A percentile compares a stretch with the other conserved stretches of the same genome.
Evolutionary conservation across 306 rosid genomes (phyloP).

Genomic region (Cicer yamashitae): DNA sequence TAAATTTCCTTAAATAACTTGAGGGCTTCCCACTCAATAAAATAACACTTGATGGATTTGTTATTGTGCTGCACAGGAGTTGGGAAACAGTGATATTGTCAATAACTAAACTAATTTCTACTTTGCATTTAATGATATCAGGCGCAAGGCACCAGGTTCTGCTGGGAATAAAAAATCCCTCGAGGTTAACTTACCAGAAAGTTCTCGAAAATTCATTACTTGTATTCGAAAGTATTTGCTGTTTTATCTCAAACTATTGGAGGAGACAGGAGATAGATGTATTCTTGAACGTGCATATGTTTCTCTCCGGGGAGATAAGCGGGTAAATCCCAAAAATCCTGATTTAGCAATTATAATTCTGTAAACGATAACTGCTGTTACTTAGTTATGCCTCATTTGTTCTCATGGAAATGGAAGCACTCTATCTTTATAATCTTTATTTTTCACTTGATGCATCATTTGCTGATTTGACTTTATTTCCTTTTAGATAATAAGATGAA

Average conservation of each 20-base stretch:
- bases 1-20: constrained; percentile 26
- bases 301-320: constrained; percentile 88
- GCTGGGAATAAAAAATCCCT: constrained; percentile 77
- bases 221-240: constrained; percentile 90
- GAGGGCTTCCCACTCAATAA: constrained; percentile 33
- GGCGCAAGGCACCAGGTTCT: constrained; percentile 89
- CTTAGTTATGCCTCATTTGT: constrained; percentile 40
- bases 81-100: constrained; percentile 33
- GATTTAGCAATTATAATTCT: constrained; percentile 36
- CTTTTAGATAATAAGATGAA: constrained; percentile 15
- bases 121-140: constrained; percentile 50
- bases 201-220: constrained; percentile 95
- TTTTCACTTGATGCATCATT: constrained; percentile 32
- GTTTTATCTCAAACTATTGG: constrained; percentile 88
- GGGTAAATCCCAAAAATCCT: constrained; percentile 63
- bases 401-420: constrained; percentile 19
- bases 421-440: not conserved
- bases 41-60: constrained; percentile 26
- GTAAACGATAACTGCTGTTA: not conserved
- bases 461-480: constrained; percentile 37
- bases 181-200: constrained; percentile 95
- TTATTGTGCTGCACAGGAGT: constrained; percentile 28
- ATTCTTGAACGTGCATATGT: constrained; percentile 94
- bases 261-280: constrained; percentile 89
- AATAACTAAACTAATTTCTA: constrained; percentile 38